Base-by-base conservation (phyloP, 352 stramenopile species). In the Globisporangium nagaii region DNA sequence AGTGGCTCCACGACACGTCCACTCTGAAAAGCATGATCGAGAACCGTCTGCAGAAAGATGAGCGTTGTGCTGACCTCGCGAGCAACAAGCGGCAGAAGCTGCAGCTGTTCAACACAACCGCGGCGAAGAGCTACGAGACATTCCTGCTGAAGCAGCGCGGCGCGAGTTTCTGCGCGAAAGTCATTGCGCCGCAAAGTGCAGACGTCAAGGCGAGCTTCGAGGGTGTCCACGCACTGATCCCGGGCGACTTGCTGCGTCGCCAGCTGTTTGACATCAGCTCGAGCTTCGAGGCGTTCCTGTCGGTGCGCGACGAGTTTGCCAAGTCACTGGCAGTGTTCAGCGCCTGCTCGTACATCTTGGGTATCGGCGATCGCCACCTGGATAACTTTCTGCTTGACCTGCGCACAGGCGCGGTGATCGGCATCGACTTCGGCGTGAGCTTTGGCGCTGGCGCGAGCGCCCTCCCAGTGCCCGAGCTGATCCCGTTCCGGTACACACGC, bases 341-440 rank as follows among this genome's bases (percentile, higher is more conserved):
- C 58, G 75, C 88, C 12, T 95, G 76, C 42, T 86, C 80, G 9
- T 97, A 97, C 66, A 65, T 97, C 15, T 44, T 97, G 3, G 90
- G 90, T 20, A 96, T 97, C 44, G 90, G 90, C 13, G 90, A 97
- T 68, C 78, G 90, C 7, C 90, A 97, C 45, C 46, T 97, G 45
- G 90, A 97, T 52, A 97, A 97, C 52, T 96, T 96, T 50, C 57
- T 97, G 9, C 69, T 97, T 1, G 84, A 96, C 53, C 63, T 84
- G 35, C 55, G 53, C 7, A 84, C 65, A n/a, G 87, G 84, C 1
- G 66, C 66, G 20, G 70, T 97, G 27, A 86, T 97, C 44, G 86
- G 84, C 35, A 97, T 97, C 32, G 90, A 97, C 56, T 97, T 97
- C 62, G 90, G 90, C 13, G 84, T 95, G 51, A 95, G 88, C 56